Evolutionary conservation across 2,329 filamentous ascomycete species (phyloP).

Genomic region (Diaporthe velutina): DNA sequence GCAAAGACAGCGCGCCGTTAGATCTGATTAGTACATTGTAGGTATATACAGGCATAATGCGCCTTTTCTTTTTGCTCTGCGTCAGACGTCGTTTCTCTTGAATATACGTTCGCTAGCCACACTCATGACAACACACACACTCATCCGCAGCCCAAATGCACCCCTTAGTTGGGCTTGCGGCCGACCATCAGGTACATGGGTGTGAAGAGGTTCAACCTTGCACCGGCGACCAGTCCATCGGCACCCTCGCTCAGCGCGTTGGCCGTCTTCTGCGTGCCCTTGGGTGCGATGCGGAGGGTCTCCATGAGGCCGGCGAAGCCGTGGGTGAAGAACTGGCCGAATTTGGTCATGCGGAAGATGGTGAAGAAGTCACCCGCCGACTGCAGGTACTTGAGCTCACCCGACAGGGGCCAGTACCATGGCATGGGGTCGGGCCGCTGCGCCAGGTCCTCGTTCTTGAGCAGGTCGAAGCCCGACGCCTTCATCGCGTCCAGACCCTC

Average conservation of each 20-base stretch:
- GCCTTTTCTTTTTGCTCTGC: slow-evolving; percentile 9
- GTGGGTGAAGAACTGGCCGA: slow-evolving; percentile 82
- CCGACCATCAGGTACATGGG: slow-evolving; percentile 99
- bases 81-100: slow-evolving; percentile 1
- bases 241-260: slow-evolving; percentile 86
- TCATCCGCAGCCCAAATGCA: neutral
- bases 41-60: slow-evolving; percentile 25
- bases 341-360: slow-evolving; percentile 89
- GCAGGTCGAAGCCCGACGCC: slow-evolving; percentile 86
- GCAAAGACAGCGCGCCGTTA: slow-evolving; percentile 8
- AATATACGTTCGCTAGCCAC: neutral
- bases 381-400: slow-evolving; percentile 86
- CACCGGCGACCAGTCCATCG: slow-evolving; percentile 89
- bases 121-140: neutral
- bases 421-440: slow-evolving; percentile 80
- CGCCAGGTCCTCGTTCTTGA: slow-evolving; percentile 89
- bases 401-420: slow-evolving; percentile 95
- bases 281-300: slow-evolving; percentile 79
- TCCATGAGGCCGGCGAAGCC: slow-evolving; percentile 83
- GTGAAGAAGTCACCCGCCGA: slow-evolving; percentile 84
- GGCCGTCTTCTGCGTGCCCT: slow-evolving; percentile 93
- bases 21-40: slow-evolving; percentile 35
- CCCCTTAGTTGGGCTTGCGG: slow-evolving; percentile 76
- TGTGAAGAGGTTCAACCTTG: slow-evolving; percentile 91
- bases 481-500: slow-evolving; percentile 88